Evolutionary conservation across 257 asterid species (phyloP).

Genomic region (Petrea volubilis): DNA sequence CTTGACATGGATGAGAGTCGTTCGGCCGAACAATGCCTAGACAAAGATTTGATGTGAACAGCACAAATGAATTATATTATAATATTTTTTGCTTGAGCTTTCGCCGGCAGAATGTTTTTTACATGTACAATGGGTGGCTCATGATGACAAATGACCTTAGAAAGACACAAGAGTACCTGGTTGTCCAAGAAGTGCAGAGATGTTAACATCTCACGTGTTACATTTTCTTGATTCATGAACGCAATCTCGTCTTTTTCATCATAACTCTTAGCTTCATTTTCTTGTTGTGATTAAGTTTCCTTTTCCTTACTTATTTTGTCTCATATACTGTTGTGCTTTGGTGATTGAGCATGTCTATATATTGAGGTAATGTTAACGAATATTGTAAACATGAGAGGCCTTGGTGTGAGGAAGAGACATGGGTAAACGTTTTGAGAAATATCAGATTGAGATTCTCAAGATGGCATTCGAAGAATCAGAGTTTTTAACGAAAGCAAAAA

Average conservation of each 20-base stretch:
- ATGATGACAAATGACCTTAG: too few relatives aligned
- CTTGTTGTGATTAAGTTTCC: neutral
- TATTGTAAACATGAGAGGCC: neutral
- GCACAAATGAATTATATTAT: too few relatives aligned
- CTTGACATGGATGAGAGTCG: too few relatives aligned
- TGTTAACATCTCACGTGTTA: too few relatives aligned
- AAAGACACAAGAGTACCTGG: too few relatives aligned
- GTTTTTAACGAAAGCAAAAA: constrained; percentile 22
- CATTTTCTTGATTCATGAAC: neutral
- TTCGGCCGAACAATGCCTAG: too few relatives aligned
- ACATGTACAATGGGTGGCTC: too few relatives aligned
- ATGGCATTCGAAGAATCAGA: constrained; percentile 20
- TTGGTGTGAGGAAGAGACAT: neutral
- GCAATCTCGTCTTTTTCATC: neutral
- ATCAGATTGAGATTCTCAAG: constrained; percentile 14
- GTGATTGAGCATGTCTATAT: neutral
- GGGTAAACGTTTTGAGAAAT: constrained; percentile 13
- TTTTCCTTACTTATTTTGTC: too few relatives aligned
- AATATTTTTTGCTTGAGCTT: too few relatives aligned
- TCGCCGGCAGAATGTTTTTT: too few relatives aligned
- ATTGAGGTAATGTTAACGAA: neutral
- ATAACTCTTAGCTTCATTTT: neutral
- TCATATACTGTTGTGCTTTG: neutral
- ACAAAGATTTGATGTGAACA: too few relatives aligned
- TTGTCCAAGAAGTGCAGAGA: too few relatives aligned